A percentile compares a stretch with the other conserved stretches of the same genome.
phyloP scores from a whole-genome alignment of 148 eudicot species.

The Rheum nobile region DNA sequence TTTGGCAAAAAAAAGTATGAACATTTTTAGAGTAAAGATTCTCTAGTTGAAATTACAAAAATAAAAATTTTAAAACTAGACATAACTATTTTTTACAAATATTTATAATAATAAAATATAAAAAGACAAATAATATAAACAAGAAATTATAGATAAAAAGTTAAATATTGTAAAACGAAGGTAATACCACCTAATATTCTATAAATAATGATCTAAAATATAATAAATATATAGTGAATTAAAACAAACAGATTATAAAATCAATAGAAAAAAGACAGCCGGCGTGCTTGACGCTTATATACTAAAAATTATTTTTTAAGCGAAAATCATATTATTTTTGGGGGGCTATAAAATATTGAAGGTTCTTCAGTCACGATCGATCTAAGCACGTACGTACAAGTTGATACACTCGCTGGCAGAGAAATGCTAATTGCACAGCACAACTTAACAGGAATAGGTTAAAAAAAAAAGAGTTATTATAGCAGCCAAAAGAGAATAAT shows the following conservation, averaged over 20 bases:
- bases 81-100: too few species aligned
- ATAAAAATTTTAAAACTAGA: too few species aligned
- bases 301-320: background rate
- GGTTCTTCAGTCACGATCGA: background rate
- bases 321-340: background rate
- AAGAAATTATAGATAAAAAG: background rate
- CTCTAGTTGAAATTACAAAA: too few species aligned
- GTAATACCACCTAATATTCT: too few species aligned
- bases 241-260: background rate
- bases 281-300: background rate
- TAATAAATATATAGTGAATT: too few species aligned
- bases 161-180: background rate
- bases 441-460: background rate
- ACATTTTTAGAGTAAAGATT: too few species aligned
- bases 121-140: too few species aligned
- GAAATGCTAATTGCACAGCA: background rate
- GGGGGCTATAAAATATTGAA: background rate
- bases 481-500: background rate
- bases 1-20: background rate
- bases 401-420: slow-evolving; percentile 3
- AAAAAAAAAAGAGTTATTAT: background rate
- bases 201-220: too few species aligned
- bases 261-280: background rate
- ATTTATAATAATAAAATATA: too few species aligned
- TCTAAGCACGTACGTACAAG: background rate